Evolutionary conservation across 352 stramenopile genomes (phyloP).

Genomic region (Elongisporangium senticosum): DNA sequence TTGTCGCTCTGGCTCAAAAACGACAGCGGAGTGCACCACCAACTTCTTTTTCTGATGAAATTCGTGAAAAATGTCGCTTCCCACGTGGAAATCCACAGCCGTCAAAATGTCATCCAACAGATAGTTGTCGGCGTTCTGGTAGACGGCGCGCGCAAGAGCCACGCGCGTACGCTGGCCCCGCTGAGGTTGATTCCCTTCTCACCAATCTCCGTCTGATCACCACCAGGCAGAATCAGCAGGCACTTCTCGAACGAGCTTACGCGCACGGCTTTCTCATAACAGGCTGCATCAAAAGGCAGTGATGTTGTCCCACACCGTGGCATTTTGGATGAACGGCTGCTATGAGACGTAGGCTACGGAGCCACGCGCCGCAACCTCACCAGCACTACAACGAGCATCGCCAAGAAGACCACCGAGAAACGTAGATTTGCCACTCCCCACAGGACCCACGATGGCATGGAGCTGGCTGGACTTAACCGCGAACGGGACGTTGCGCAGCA

Average conservation of each 20-base stretch:
- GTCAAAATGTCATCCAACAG: slow-evolving; percentile 94
- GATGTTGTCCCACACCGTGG: slow-evolving; percentile 95
- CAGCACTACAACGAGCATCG: slow-evolving; percentile 42
- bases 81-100: slow-evolving; percentile 94
- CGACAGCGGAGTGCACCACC: slow-evolving; percentile 74
- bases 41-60: slow-evolving; percentile 63
- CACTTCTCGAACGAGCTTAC: slow-evolving; percentile 54
- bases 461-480: slow-evolving; percentile 54
- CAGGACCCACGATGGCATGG: slow-evolving; percentile 53
- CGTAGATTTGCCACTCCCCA: slow-evolving; percentile 67
- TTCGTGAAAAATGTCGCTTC: slow-evolving; percentile 89
- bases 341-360: slow-evolving; percentile 93
- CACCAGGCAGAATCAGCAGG: slow-evolving; percentile 44
- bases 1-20: slow-evolving; percentile 57
- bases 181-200: slow-evolving; percentile 95
- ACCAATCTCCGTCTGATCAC: slow-evolving; percentile 94
- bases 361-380: slow-evolving; percentile 67
- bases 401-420: slow-evolving; percentile 59
- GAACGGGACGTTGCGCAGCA: slow-evolving; percentile 60
- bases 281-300: slow-evolving; percentile 62
- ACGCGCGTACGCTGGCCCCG: slow-evolving; percentile 91
- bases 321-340: slow-evolving; percentile 97
- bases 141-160: slow-evolving; percentile 70
- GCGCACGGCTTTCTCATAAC: slow-evolving; percentile 51
- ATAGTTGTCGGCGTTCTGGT: slow-evolving; percentile 82